These are phyloP conservation scores for Phytomonas sp. DNA, from an alignment of 208 protist genomes.

Conservation along the genomic window DNA sequence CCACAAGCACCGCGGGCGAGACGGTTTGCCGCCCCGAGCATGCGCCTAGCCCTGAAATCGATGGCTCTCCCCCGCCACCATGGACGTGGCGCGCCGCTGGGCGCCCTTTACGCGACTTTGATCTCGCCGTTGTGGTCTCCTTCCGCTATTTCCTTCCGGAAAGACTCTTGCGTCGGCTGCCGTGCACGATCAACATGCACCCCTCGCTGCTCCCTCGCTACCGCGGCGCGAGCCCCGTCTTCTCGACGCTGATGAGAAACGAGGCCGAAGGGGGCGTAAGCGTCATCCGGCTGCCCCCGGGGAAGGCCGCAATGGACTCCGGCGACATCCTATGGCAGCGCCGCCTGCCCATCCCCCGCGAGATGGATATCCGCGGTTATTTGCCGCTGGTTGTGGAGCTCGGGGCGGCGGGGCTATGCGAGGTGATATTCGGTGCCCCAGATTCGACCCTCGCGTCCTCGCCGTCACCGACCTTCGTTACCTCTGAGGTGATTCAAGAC, in stretches of 20 bases:
- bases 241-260: conserved; percentile 65
- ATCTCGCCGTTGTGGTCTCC: conserved; percentile 76
- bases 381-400: conserved; percentile 71
- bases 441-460: neutral
- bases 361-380: conserved; percentile 75
- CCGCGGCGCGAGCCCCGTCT: conserved; percentile 85
- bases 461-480: neutral
- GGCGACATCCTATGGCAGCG: conserved; percentile 76
- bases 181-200: conserved; percentile 82
- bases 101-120: conserved; percentile 38
- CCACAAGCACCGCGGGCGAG: too few species aligned
- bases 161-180: conserved; percentile 43
- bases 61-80: neutral
- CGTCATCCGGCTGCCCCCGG: conserved; percentile 53
- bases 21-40: too few species aligned
- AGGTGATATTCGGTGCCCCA: conserved; percentile 61
- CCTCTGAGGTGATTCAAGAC: neutral
- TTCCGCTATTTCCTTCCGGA: conserved; percentile 83
- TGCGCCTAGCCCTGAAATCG: neutral
- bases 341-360: conserved; percentile 43
- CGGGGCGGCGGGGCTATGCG: conserved; percentile 57
- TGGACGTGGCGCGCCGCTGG: neutral
- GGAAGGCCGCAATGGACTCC: conserved; percentile 59
- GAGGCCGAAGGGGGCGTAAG: conserved; percentile 66
- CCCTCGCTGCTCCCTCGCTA: conserved; percentile 82